These are phyloP conservation scores for Xerocomus minutiporus DNA, from an alignment of 1,284 basidiomycete genomes.

Conservation along the genomic window DNA sequence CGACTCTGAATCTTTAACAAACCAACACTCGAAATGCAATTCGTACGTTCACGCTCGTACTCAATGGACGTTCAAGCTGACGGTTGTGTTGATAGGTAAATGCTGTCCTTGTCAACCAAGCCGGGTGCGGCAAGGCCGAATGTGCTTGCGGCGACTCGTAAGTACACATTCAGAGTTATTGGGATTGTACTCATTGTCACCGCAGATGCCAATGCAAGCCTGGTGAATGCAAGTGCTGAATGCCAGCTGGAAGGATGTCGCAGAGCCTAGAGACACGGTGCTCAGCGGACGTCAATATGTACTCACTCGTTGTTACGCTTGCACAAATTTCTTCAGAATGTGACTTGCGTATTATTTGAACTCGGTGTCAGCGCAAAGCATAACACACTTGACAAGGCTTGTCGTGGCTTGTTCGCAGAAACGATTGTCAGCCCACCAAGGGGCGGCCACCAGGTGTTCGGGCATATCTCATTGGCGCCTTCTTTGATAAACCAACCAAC, in stretches of 20 bases:
- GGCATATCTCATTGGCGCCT: too few relatives aligned
- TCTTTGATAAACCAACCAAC: too few relatives aligned
- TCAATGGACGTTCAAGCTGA: not conserved
- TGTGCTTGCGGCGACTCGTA: not conserved
- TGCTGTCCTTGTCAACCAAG: not conserved
- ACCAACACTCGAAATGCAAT: not conserved
- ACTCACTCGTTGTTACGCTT: not conserved
- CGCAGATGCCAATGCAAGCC: not conserved
- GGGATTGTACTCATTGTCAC: not conserved
- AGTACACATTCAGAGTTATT: not conserved
- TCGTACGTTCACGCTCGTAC: not conserved
- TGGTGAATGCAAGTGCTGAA: not conserved
- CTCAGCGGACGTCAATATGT: not conserved
- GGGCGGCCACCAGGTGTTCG: too few relatives aligned
- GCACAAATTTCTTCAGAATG: not conserved
- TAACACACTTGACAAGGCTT: too few relatives aligned
- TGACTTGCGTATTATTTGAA: not conserved
- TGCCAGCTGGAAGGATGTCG: not conserved
- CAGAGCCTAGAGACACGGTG: not conserved
- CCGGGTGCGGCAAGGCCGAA: not conserved
- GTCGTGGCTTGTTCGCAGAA: too few relatives aligned
- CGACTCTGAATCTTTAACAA: not conserved
- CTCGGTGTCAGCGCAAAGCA: too few relatives aligned
- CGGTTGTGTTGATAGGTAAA: not conserved
- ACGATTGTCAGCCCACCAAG: too few relatives aligned